A percentile compares a stretch with the other conserved stretches of the same genome.
These are phyloP conservation scores for Globisporangium orthogonon DNA, from an alignment of 352 stramenopile genomes.

Conservation along the genomic window DNA sequence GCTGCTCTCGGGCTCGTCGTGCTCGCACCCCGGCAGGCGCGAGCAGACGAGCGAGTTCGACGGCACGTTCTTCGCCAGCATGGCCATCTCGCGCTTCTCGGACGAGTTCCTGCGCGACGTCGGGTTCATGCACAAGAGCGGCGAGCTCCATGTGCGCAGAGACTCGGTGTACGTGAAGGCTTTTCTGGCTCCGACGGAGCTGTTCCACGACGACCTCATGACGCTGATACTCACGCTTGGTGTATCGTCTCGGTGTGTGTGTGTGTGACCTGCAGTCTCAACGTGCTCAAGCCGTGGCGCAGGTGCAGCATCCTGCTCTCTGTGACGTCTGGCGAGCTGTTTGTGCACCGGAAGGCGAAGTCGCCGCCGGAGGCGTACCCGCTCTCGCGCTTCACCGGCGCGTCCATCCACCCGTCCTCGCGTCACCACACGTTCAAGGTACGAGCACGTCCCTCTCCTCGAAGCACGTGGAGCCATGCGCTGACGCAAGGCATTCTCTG, in stretches of 20 bases:
- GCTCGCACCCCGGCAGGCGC: neutral
- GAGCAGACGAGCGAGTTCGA: neutral
- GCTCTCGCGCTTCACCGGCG: constrained; percentile 20
- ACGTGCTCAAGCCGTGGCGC: constrained; percentile 20
- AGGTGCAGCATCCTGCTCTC: constrained; percentile 21
- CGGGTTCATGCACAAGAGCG: constrained; percentile 17
- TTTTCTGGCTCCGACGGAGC: neutral
- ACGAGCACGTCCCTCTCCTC: neutral
- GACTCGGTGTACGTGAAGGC: constrained; percentile 13
- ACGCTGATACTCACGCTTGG: neutral
- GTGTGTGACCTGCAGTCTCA: constrained; percentile 6
- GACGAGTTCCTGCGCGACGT: constrained; percentile 10
- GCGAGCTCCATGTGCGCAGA: constrained; percentile 18
- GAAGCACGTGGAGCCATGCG: no score
- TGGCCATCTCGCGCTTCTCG: constrained; percentile 21
- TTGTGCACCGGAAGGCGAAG: constrained; percentile 21
- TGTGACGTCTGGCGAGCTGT: constrained; percentile 18
- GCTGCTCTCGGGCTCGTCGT: neutral
- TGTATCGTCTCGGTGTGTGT: no score
- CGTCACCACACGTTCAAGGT: constrained; percentile 21
- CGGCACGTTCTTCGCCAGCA: constrained; percentile 14
- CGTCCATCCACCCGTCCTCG: constrained; percentile 14
- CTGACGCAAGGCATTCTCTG: no score
- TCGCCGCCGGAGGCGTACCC: constrained; percentile 9
- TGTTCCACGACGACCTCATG: no score